A percentile compares a stretch with the other conserved stretches of the same genome.
phyloP scores from a whole-genome alignment of 805 yeast genomes.

The Hanseniaspora clermontiae region DNA sequence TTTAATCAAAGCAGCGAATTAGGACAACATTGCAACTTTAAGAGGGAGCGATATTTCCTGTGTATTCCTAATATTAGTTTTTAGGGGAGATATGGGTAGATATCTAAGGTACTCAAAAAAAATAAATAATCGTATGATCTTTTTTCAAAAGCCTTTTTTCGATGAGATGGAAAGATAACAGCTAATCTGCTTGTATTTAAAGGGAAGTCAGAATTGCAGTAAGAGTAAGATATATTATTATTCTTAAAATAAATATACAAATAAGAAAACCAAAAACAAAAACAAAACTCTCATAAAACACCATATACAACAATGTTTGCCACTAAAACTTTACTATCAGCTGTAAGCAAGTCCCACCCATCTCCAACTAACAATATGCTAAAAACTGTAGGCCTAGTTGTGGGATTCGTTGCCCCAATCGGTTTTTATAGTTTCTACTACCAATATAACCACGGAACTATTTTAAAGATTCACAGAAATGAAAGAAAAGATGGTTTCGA shows the following conservation, averaged over 20 bases:
- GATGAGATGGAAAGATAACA: background rate
- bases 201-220: background rate
- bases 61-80: background rate
- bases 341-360: slow-evolving; percentile 2
- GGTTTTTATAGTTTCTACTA: slow-evolving; percentile 9
- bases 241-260: too few species aligned
- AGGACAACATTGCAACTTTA: too few species aligned
- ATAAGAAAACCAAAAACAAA: background rate
- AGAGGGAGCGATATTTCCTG: background rate
- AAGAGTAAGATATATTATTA: too few species aligned
- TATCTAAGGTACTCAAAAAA: background rate
- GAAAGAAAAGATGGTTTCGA: slow-evolving; percentile 12
- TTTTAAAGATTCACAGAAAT: slow-evolving; percentile 5
- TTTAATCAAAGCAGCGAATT: background rate
- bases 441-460: slow-evolving; percentile 9
- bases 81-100: too few species aligned
- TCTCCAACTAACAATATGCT: background rate
- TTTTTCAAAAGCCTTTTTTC: too few species aligned
- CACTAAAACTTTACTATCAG: background rate
- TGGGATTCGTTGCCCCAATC: slow-evolving; percentile 8
- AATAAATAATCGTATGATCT: background rate
- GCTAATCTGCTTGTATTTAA: background rate
- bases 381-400: slow-evolving; percentile 4
- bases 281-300: background rate
- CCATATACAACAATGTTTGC: slow-evolving; percentile 8